Percentiles rank a stretch among this genome's conserved stretches.
Conservation (phyloP, 1,139 yeast species). For the Pichia sp. region DNA sequence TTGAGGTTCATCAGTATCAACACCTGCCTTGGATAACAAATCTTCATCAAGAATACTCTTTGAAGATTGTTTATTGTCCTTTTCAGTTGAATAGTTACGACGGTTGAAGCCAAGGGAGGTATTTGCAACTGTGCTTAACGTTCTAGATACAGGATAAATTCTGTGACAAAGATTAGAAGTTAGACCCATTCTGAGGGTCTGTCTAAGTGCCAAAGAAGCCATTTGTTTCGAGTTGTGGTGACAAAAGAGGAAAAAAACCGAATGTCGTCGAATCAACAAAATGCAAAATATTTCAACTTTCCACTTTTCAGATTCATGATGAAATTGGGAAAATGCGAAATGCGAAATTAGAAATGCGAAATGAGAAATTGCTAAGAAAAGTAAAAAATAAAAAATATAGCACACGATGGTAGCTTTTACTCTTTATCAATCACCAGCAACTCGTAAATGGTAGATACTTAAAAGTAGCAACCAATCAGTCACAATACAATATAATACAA, state of each 20-base stretch:
- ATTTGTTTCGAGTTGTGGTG: not conserved
- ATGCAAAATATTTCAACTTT: not conserved
- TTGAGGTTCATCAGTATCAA: slow-evolving; percentile 42
- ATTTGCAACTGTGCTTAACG: not conserved
- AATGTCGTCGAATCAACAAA: not conserved
- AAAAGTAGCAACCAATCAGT: not conserved
- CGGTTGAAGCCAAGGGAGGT: not conserved
- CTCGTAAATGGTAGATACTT: no score
- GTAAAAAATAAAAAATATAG: no score
- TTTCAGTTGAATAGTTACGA: slow-evolving; percentile 1
- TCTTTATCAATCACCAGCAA: no score
- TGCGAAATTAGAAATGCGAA: not conserved
- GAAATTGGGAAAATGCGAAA: not conserved
- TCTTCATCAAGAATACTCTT: slow-evolving; percentile 74
- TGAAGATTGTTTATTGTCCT: slow-evolving; percentile 18
- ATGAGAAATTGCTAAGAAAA: no score
- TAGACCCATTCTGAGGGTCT: slow-evolving; percentile 4
- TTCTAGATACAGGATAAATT: not conserved
- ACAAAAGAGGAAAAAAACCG: not conserved
- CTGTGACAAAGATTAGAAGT: slow-evolving; percentile 5
- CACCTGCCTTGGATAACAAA: slow-evolving; percentile 75
- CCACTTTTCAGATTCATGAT: not conserved
- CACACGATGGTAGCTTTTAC: no score
- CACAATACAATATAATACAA: not conserved
- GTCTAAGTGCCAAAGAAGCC: slow-evolving; percentile 7